Evolutionary conservation across 257 asterid genomes (phyloP).

Genomic region (Thymus quinquecostatus): DNA sequence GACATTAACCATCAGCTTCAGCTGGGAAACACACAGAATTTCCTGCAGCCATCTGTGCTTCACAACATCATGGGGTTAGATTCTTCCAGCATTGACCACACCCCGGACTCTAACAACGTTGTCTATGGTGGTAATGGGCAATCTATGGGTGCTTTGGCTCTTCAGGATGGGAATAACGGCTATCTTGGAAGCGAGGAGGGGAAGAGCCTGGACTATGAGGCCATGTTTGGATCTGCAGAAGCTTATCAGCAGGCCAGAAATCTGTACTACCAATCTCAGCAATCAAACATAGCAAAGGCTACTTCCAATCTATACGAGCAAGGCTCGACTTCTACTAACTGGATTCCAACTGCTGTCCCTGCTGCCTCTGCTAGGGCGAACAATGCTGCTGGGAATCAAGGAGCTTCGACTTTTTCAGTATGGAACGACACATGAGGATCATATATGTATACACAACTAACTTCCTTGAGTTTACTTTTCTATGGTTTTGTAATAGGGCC

Average conservation of each 20-base stretch:
- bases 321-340: slow-evolving; percentile 26
- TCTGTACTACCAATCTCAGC: slow-evolving; percentile 45
- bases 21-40: slow-evolving; percentile 38
- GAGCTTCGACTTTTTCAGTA: slow-evolving; percentile 57
- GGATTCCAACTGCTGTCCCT: slow-evolving; percentile 52
- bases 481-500: slow-evolving; percentile 36
- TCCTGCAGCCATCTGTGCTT: slow-evolving; percentile 39
- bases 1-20: slow-evolving; percentile 44
- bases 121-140: slow-evolving; percentile 21
- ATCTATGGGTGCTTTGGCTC: slow-evolving; percentile 20
- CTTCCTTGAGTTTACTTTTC: slow-evolving; percentile 29
- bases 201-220: slow-evolving; percentile 33
- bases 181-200: slow-evolving; percentile 33
- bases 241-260: slow-evolving; percentile 40
- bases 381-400: slow-evolving; percentile 41
- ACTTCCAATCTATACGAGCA: slow-evolving; percentile 16
- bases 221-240: slow-evolving; percentile 33
- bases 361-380: slow-evolving; percentile 38
- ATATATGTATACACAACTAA: slow-evolving; percentile 41
- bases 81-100: slow-evolving; percentile 38
- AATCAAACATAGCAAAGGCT: slow-evolving; percentile 21
- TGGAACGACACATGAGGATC: slow-evolving; percentile 63
- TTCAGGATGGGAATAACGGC: slow-evolving; percentile 29
- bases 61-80: slow-evolving; percentile 37
- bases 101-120: slow-evolving; percentile 16